Conservation (phyloP, 371 early-diverging fungal genomes). For the Mortierella sp. region DNA sequence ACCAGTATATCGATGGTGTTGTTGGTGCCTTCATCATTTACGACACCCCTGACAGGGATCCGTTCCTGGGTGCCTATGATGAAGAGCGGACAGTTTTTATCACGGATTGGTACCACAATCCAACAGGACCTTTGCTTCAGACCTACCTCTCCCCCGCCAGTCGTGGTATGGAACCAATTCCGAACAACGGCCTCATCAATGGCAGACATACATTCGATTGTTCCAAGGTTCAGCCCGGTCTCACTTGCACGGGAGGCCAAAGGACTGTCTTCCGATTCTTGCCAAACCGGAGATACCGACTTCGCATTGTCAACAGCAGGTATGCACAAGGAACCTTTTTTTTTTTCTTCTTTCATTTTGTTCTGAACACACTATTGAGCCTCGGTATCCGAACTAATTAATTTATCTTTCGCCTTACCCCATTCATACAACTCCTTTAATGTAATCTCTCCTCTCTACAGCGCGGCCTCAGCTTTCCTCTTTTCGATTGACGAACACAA, state of each 20-base stretch:
- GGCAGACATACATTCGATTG: conserved; percentile 49
- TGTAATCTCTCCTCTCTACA: neutral
- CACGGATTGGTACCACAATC: conserved; percentile 49
- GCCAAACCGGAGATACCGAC: conserved; percentile 43
- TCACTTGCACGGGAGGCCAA: conserved; percentile 25
- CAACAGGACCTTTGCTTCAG: conserved; percentile 32
- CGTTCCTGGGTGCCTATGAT: conserved; percentile 47
- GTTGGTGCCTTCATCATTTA: conserved; percentile 46
- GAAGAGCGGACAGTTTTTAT: conserved; percentile 49
- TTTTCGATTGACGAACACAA: conserved; percentile 54
- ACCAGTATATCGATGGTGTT: conserved; percentile 87
- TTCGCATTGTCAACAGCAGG: conserved; percentile 50
- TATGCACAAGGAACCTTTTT: neutral
- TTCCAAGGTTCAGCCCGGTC: conserved; percentile 30
- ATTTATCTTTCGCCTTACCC: too few species aligned
- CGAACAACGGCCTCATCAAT: conserved; percentile 52
- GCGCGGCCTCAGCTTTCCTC: conserved; percentile 45
- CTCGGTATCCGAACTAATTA: too few species aligned
- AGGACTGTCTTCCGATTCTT: conserved; percentile 35
- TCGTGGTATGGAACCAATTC: conserved; percentile 35
- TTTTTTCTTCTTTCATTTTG: neutral
- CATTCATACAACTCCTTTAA: neutral
- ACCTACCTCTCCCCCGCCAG: conserved; percentile 29
- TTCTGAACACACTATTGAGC: too few species aligned
- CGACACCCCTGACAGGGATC: conserved; percentile 43